Base-by-base conservation (phyloP, 2,329 filamentous ascomycete genomes). In the Paracorniculantispora psalliotae region DNA sequence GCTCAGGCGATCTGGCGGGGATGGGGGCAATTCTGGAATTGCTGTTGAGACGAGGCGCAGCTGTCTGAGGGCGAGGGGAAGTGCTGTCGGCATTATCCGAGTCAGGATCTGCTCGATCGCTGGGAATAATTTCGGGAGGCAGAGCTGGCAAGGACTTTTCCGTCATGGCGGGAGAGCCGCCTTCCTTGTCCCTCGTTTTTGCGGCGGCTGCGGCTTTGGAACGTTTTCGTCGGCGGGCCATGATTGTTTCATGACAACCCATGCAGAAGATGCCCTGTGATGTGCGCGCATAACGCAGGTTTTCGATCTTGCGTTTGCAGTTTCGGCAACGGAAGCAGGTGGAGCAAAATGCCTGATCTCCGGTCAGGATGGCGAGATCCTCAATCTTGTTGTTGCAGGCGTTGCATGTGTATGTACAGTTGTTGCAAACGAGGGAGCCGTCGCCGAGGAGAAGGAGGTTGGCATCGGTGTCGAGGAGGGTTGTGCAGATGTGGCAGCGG, bases 211-310 rank as follows among this genome's bases (percentile, higher is more conserved):
- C 80, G 55, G 86, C 83, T 73, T 91, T 92, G 41, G 88, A 87
- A 73, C 91, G 92, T 77, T 97, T 97, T 68, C 91, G 84, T 64
- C 93, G 84, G 63, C 93, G 83, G 52, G 93, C 91, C 92, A 97
- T 97, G 56, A 99, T 77, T 28, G 91, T 94, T 75, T 99, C 94
- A 71, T 99, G 94, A 72, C 94, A 99, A 69, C 88, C 92, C 94
- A 99, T 99, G 77, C 94, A 99, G 72, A 99, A 97, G 67, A 99
- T 99, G 61, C 94, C 94, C 74, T 97, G 94, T 8, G 93, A 97
- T 1, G 94, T 99, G 69, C 94, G 87, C 57, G 94, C 94, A 84
- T 97, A 99, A 72, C 93, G 88, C 64, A 99, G 81, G 72, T 99
- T 99, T 75, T 99, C 94, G 62, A 99, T 99, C 79, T 97, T 97